Evolutionary conservation across 179 eudicot species (phyloP), one percentile per base, ranked within the genome.

Genomic region (Spergularia azorica): DNA sequence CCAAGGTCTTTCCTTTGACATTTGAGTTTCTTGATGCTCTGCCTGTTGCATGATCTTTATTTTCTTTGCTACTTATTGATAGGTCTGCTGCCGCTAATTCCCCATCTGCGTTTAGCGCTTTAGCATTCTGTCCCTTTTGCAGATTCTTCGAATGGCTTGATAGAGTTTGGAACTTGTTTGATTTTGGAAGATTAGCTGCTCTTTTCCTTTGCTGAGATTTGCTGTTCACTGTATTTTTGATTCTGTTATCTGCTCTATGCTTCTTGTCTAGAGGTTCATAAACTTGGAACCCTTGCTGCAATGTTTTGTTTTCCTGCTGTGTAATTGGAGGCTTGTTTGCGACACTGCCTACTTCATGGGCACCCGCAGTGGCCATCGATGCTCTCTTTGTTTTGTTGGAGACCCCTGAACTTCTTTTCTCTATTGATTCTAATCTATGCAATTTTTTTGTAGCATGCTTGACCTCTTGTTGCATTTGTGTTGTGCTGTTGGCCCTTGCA

Each of bases 191-290:
- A 17, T 12, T 54, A 10, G 18, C 79, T 63, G 75, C 81, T 56
- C 69, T 82, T 73, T 75, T 82, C 48, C 75, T 75, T 38, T 70
- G 74, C 77, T 73, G 78, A 15, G 74, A 70, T 26, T 55, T 79
- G 32, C 20, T 80, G 73, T 79, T 84, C 58, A 51, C 63, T 66
- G 12, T 75, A 67, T 71, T 79, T 63, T 82, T 80, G 80, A 62
- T 75, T 76, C 73, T 76, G 60, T 85, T 83, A 5, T 76, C 80
- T 63, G 82, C 75, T 67, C 76, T 75, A 54, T 64, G 63, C 82
- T 83, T 87, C 71, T 85, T 83, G 79, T 79, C 84, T 74, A 70
- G 84, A 62, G 83, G 73, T 61, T 76, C 89, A 70, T 71, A 41
- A 38, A 63, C 81, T 51, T 63, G 77, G 72, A 15, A 39, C 69